phyloP scores from a whole-genome alignment of 495 filamentous ascomycete species.

The Daldinia childiae region DNA sequence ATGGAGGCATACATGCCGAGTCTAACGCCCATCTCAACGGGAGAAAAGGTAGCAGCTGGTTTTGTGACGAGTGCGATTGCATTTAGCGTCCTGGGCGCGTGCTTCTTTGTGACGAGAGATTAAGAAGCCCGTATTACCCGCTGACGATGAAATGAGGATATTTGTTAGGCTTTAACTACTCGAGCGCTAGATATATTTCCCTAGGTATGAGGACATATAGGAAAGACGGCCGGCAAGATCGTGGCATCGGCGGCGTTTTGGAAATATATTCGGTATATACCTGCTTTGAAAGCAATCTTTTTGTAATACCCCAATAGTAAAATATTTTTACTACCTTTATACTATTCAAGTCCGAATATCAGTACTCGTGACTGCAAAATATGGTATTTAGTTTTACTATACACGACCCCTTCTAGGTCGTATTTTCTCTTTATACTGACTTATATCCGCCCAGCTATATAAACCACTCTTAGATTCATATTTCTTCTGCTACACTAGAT shows the following conservation, averaged over 20 bases:
- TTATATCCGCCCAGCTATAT: background rate
- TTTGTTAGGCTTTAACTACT: background rate
- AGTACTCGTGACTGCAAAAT: background rate
- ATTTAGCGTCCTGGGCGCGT: conserved; percentile 60
- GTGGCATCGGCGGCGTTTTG: conserved; percentile 25
- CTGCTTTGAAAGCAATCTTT: conserved; percentile 38
- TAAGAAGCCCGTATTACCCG: conserved; percentile 15
- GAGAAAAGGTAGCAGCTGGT: conserved; percentile 70
- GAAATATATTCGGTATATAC: conserved; percentile 17
- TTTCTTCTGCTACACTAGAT: background rate
- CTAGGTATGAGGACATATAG: conserved; percentile 7
- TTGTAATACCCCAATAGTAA: conserved; percentile 8
- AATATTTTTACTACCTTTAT: conserved; percentile 2
- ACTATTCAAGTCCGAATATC: background rate
- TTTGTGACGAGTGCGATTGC: conserved; percentile 70
- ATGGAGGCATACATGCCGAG: conserved; percentile 35
- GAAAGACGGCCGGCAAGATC: conserved; percentile 17
- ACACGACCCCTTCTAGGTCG: background rate
- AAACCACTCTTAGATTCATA: background rate
- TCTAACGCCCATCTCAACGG: conserved; percentile 58
- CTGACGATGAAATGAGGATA: conserved; percentile 29
- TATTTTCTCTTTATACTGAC: background rate
- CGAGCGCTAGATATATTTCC: background rate
- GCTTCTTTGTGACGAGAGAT: conserved; percentile 55
- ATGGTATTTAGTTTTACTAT: background rate